Percentiles rank a stretch among this genome's conserved stretches.
Conservation (phyloP, 148 eudicot genomes). For the Heliosperma pusillum region DNA sequence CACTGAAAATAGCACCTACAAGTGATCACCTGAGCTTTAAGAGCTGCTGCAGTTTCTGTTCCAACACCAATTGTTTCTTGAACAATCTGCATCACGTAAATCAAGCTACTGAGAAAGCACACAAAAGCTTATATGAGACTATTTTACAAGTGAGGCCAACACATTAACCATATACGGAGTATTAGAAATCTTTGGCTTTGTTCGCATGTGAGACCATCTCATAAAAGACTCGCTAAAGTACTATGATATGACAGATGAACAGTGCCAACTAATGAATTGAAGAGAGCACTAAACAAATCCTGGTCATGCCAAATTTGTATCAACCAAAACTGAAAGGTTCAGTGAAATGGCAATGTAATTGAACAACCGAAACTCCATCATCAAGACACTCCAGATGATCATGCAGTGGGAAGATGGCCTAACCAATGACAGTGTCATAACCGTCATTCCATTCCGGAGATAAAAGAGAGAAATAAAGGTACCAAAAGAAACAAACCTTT, state of each 20-base stretch:
- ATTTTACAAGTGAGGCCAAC: background rate
- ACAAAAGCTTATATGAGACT: background rate
- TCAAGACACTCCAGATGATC: background rate
- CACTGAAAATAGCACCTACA: conserved; percentile 2
- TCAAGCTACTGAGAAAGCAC: background rate
- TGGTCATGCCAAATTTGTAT: background rate
- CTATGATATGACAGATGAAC: conserved; percentile 6
- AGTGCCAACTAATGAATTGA: background rate
- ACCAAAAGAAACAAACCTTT: conserved; percentile 46
- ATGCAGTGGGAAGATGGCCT: background rate
- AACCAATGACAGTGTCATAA: background rate
- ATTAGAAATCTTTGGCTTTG: background rate
- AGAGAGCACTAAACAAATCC: background rate
- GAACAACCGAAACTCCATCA: background rate
- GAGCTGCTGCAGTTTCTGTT: conserved; percentile 83
- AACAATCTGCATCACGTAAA: conserved; percentile 57
- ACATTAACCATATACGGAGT: background rate
- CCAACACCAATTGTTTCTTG: conserved; percentile 78
- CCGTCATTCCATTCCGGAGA: background rate
- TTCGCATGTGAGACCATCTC: background rate
- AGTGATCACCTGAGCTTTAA: conserved; percentile 77
- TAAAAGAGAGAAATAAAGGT: background rate
- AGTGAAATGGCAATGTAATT: background rate
- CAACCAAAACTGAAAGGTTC: background rate
- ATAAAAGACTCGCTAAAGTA: background rate